phyloP scores from a whole-genome alignment of 2,329 filamentous ascomycete genomes.

The Metarhizium guizhouense region DNA sequence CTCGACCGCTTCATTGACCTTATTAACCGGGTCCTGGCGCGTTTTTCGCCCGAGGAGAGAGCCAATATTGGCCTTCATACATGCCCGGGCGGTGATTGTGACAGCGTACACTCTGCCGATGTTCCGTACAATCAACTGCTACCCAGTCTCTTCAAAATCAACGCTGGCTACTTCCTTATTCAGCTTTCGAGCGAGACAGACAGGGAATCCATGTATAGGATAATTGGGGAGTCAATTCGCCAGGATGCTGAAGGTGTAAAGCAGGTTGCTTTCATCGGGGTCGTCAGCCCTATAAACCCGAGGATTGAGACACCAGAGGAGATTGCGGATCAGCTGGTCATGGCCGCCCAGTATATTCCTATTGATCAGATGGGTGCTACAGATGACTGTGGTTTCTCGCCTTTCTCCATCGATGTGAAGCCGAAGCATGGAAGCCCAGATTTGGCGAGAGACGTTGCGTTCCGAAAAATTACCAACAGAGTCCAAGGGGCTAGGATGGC shows the following conservation, averaged over 20 bases:
- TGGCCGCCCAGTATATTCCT: slow-evolving; percentile 6
- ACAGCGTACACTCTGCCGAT: slow-evolving; percentile 6
- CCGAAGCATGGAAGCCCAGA: slow-evolving; percentile 8
- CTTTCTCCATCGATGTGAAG: slow-evolving; percentile 9
- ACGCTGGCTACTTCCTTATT: slow-evolving; percentile 9
- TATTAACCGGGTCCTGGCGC: slow-evolving; percentile 6
- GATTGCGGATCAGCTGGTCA: slow-evolving; percentile 6
- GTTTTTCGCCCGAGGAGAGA: slow-evolving; percentile 6
- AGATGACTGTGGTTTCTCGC: slow-evolving; percentile 10
- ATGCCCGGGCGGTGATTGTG: slow-evolving; percentile 10
- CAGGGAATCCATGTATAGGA: slow-evolving; percentile 4
- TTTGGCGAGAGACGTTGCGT: slow-evolving; percentile 8
- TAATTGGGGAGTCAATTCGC: slow-evolving; percentile 6
- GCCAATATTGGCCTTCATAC: slow-evolving; percentile 9
- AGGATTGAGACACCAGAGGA: slow-evolving; percentile 7
- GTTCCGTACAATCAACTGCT: slow-evolving; percentile 7
- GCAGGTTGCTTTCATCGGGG: slow-evolving; percentile 9
- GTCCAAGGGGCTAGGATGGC: slow-evolving; percentile 6
- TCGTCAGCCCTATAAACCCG: slow-evolving; percentile 7
- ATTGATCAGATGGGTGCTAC: slow-evolving; percentile 8
- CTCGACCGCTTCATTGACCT: slow-evolving; percentile 6
- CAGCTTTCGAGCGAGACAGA: slow-evolving; percentile 7
- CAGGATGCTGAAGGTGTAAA: slow-evolving; percentile 8
- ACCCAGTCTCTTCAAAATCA: slow-evolving; percentile 6
- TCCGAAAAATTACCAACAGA: slow-evolving; percentile 7